Base-by-base conservation (phyloP, 805 yeast species). In the Yamadazyma sp. region DNA sequence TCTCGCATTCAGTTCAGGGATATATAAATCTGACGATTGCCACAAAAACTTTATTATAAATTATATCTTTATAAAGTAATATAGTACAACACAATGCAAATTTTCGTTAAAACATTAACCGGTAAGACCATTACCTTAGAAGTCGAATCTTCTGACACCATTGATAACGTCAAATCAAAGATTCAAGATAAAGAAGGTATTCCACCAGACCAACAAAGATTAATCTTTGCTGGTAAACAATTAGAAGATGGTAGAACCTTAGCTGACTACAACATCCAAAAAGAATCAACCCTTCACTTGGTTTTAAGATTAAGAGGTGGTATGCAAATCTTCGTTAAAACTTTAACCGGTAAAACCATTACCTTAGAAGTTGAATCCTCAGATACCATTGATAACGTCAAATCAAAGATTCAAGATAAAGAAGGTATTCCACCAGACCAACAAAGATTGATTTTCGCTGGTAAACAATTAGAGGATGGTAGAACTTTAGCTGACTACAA, bases 251-350 rank as follows among this genome's bases (percentile, higher is more conserved):
- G 96, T 53, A 86, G 96, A 78, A 89, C 97, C 47, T 74, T 89
- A 48, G 82, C 95, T 50, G 96, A 89, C 75, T 89, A 89, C 91
- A 89, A 89, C 84, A 89, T 89, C 69, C 96, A 88, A 75, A 89
- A 89, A 78, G 97, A 89, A 75, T 87, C 96, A 48, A 89, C 97
- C 45, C 71, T 89, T 38, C 96, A 91, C 72, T 81, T 91, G 75
- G 98, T 91, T 51, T 76, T 91, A 53, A 88, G 97, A 80, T 85
- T 91, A 69, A 86, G 97, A 78, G 98, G 98, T 78, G 96, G 96
- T 76, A 56, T 57, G 60, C 68, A 67, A 52, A 55, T 60, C 26
- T 61, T 60, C 41, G 62, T 58, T 44, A 58, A 56, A 45, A 58
- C 62, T 25, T 49, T 58, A 31, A 58, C 62, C 18, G 63, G 65